Evolutionary conservation across 352 stramenopile genomes (phyloP).

Genomic region (Phytophthora kernoviae): DNA sequence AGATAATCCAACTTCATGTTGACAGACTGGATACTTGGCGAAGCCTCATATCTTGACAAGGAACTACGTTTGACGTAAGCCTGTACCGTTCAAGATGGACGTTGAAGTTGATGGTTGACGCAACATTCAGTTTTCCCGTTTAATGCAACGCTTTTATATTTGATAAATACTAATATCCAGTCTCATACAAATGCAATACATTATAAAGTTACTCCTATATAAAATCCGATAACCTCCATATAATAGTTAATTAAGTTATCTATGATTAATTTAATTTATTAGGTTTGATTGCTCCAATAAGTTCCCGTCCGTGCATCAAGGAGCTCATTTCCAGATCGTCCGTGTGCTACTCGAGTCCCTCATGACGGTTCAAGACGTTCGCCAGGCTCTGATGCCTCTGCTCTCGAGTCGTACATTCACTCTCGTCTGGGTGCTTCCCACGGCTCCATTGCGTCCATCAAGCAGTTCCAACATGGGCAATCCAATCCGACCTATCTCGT

Average conservation of each 20-base stretch:
- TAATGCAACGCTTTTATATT: not conserved
- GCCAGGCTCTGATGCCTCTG: constrained; percentile 53
- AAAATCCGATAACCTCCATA: not conserved
- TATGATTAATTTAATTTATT: no score
- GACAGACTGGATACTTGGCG: no score
- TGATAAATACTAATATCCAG: no score
- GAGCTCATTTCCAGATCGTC: constrained; percentile 23
- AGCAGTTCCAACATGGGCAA: constrained; percentile 87
- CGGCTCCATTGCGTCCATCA: constrained; percentile 58
- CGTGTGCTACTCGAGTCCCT: constrained; percentile 6
- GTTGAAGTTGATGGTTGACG: no score
- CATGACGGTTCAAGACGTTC: constrained; percentile 60
- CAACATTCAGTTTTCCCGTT: no score
- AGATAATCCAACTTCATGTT: no score
- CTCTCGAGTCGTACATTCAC: constrained; percentile 57
- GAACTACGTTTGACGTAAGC: no score
- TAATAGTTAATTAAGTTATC: no score
- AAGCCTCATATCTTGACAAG: no score
- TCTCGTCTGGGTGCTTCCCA: constrained; percentile 53
- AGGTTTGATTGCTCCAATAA: no score
- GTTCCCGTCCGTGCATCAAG: not conserved
- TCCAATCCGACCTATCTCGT: constrained; percentile 90
- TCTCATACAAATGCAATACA: no score
- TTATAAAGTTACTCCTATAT: not conserved
- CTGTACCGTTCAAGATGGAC: no score